Conservation (phyloP, 805 yeast genomes). For the Saturnispora halmiae region DNA sequence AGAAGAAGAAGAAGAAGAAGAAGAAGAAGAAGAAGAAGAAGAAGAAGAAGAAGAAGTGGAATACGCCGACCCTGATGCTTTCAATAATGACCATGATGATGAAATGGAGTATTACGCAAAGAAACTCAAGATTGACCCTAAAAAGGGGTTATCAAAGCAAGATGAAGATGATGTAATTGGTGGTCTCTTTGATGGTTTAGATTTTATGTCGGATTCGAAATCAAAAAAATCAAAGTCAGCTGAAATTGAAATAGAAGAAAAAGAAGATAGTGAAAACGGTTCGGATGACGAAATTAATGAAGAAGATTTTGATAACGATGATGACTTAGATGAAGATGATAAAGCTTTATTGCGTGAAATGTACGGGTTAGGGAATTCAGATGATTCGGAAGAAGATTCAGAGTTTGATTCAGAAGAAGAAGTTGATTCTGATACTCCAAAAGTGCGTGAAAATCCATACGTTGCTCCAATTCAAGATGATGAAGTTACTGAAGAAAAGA, state of each 20-base stretch:
- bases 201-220: constrained; percentile 28
- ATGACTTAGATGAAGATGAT: constrained; percentile 26
- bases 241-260: constrained; percentile 5
- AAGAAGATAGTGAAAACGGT: constrained; percentile 13
- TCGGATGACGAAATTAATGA: constrained; percentile 22
- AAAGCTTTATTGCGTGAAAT: constrained; percentile 25
- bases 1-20: constrained; percentile 37
- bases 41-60: too few relatives aligned
- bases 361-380: constrained; percentile 25
- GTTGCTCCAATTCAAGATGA: constrained; percentile 43
- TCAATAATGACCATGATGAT: too few relatives aligned
- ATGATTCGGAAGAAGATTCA: constrained; percentile 17
- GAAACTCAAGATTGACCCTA: constrained; percentile 58
- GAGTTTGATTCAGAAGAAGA: constrained; percentile 21
- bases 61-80: too few relatives aligned
- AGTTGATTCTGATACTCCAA: constrained; percentile 24
- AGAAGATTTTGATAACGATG: constrained; percentile 27
- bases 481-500: constrained; percentile 15
- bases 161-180: constrained; percentile 72
- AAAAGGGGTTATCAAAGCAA: constrained; percentile 39
- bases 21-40: too few relatives aligned
- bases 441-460: constrained; percentile 62
- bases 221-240: constrained; percentile 12
- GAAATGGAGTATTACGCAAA: too few relatives aligned
- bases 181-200: constrained; percentile 69